Base-by-base conservation (phyloP, 108 stramenopile genomes). In the Pelagomonas calceolata region DNA sequence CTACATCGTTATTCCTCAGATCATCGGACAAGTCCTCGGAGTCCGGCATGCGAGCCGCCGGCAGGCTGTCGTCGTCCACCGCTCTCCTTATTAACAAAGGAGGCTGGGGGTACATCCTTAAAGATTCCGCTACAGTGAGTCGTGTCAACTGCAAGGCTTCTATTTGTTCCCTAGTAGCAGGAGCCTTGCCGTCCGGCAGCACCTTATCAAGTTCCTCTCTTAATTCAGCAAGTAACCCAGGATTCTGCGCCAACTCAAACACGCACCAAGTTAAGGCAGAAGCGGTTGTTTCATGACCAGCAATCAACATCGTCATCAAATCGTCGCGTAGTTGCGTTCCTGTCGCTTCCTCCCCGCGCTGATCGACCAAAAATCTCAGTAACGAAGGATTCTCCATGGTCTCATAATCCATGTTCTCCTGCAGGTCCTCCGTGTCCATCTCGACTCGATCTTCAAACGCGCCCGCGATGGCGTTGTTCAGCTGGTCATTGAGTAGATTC, bases 221-320 rank as follows among this genome's bases (percentile, higher is more conserved):
- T 0, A 83, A 82, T 67, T 89, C 81, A 36, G 74, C 75, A 82
- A 92, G 85, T 26, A 80, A 73, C 21, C 92, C 91, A 9, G 91
- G 93, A 66, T 93, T 79, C 66, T 89, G 91, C 63, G 86, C 87
- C 46, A 97, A 64, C 74, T 95, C 96, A 75, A 95, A 97, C 32
- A 95, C 73, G 1, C 92, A 87, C 96, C 96, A 97, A 10, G 94
- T 97, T 33, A 97, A 76, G 16, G 94, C 92, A 9, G 96, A 92
- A 18, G 94, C 96, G 12, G 96, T 97, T 14, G 96, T 97, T 80
- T 97, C 96, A 82, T 97, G 96, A 18, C 96, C 96, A 10, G 96
- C 96, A 71, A 97, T 92, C 45, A 97, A 77, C 95, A 97, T 97
- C 63, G 95, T 97, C 95, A 97, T 97, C 36, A 93, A 78, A 78